Percentiles rank a stretch among this genome's conserved stretches.
These are phyloP conservation scores for Kluyveromyces lactis DNA, from an alignment of 805 yeast genomes.

Conservation along the genomic window DNA sequence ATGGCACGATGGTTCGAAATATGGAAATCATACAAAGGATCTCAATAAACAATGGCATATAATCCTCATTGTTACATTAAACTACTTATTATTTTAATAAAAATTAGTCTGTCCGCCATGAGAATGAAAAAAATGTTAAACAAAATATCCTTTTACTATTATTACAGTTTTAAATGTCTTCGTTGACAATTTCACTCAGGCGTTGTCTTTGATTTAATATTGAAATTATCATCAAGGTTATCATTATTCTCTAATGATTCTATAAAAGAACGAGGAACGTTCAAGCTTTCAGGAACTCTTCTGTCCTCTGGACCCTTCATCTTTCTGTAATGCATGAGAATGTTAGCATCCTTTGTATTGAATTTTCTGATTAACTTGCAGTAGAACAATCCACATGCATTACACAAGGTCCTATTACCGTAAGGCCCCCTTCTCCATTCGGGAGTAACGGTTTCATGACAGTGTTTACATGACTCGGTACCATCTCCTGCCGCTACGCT, in stretches of 20 bases:
- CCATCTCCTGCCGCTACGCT: conserved; percentile 4
- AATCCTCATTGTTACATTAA: too few relatives aligned
- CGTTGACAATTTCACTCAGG: too few relatives aligned
- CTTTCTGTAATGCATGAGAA: conserved; percentile 23
- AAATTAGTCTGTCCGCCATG: too few relatives aligned
- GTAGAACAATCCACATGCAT: conserved; percentile 83
- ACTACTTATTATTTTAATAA: too few relatives aligned
- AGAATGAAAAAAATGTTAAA: too few relatives aligned
- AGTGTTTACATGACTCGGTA: conserved; percentile 48
- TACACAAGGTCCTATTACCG: conserved; percentile 76
- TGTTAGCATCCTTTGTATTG: conserved; percentile 21
- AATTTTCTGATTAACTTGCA: conserved; percentile 45
- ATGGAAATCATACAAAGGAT: conserved; percentile 19
- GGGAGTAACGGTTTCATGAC: conserved; percentile 70
- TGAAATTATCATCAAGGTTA: conserved; percentile 8
- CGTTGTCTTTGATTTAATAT: not conserved
- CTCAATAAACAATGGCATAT: too few relatives aligned
- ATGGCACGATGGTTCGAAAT: conserved; percentile 30
- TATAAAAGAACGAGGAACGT: conserved; percentile 21
- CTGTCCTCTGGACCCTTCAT: conserved; percentile 22
- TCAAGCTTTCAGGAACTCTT: conserved; percentile 20
- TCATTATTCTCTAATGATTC: conserved; percentile 10
- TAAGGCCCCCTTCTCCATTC: conserved; percentile 92
- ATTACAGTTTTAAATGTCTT: too few relatives aligned
- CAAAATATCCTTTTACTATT: too few relatives aligned